These are phyloP conservation scores for Leucoagaricus sp. DNA, from an alignment of 1,284 basidiomycete genomes.

Conservation along the genomic window DNA sequence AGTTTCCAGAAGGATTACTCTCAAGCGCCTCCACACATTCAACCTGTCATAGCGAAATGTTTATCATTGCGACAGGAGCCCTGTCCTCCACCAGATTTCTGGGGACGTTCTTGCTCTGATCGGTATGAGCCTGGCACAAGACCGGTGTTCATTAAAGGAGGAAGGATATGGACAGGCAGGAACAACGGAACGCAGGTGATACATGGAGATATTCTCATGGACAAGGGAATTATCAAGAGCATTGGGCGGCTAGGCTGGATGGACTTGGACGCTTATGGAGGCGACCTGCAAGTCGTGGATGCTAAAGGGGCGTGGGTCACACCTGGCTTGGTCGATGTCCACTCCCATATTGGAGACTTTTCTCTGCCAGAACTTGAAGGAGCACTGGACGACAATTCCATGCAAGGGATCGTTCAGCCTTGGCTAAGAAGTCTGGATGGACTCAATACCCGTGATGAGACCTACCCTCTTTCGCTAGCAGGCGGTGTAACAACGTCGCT, in stretches of 20 bases:
- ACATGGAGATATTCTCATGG: conserved; percentile 52
- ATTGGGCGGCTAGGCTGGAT: conserved; percentile 43
- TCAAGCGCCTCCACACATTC: conserved; percentile 9
- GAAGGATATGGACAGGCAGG: conserved; percentile 54
- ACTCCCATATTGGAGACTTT: conserved; percentile 69
- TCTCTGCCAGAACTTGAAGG: conserved; percentile 42
- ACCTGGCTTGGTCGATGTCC: conserved; percentile 68
- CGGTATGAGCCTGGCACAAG: conserved; percentile 65
- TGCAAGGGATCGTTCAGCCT: conserved; percentile 55
- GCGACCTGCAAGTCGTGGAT: conserved; percentile 43
- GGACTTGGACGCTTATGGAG: conserved; percentile 23
- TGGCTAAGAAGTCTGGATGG: conserved; percentile 64
- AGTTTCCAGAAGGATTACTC: conserved; percentile 21
- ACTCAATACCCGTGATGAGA: conserved; percentile 62
- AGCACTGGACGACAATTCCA: conserved; percentile 53
- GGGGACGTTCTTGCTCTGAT: conserved; percentile 59
- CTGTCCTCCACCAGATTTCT: conserved; percentile 44
- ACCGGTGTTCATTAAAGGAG: conserved; percentile 54
- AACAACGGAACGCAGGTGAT: conserved; percentile 53
- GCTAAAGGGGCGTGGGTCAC: conserved; percentile 54
- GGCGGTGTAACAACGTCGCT: conserved; percentile 75
- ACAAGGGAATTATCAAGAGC: conserved; percentile 54
- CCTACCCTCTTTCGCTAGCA: conserved; percentile 55
- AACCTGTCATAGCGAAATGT: conserved; percentile 35
- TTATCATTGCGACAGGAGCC: conserved; percentile 35